Base-by-base conservation (phyloP, 2,329 filamentous ascomycete genomes). In the Pseudogymnoascus sp. region DNA sequence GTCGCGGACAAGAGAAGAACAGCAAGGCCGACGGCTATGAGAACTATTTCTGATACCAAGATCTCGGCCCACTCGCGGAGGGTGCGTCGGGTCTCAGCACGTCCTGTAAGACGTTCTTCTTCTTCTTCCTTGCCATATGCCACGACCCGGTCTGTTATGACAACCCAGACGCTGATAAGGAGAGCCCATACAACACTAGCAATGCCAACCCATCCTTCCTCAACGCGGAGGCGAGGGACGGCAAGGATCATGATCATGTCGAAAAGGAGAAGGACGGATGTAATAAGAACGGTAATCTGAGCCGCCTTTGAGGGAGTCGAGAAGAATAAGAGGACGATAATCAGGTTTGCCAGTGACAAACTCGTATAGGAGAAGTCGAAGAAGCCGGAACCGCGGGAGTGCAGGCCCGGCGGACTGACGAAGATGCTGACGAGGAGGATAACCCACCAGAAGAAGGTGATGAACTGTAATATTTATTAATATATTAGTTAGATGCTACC, bases 201-300 rank as follows among this genome's bases (percentile, higher is more conserved):
- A 63, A 95, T 89, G n/a, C 95, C 95, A 0, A 95, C 87, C 88
- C 92, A 96, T 33, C 91, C 88, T 75, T 97, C 93, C 74, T 97
- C 92, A 19, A 88, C 80, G 13, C 93, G 84, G 14, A 93, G 82
- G 67, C 85, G 83, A 59, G 86, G 79, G 0, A 96, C 90, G 0
- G 88, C 81, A 2, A 96, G 76, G 40, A 96, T 88, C 62, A 97
- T 81, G 69, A 96, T 86, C 76, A 89, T 84, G 72, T 96, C 85
- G 50, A 93, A 77, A 4, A 91, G 74, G 16, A 96, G 77, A 16
- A 95, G 76, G 1, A 81, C 76, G 0, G 87, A 82, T 67, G 93
- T 82, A 42, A 90, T 76, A 42, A 89, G 77, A 37, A 87, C 88
- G 65, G 90, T 82, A 61, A 96, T 80, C 63, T 91, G 86, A 72